A percentile compares a stretch with the other conserved stretches of the same genome.
These are phyloP conservation scores for Aquilaria yunnanensis DNA, from an alignment of 345 rosid genomes.

Conservation along the genomic window DNA sequence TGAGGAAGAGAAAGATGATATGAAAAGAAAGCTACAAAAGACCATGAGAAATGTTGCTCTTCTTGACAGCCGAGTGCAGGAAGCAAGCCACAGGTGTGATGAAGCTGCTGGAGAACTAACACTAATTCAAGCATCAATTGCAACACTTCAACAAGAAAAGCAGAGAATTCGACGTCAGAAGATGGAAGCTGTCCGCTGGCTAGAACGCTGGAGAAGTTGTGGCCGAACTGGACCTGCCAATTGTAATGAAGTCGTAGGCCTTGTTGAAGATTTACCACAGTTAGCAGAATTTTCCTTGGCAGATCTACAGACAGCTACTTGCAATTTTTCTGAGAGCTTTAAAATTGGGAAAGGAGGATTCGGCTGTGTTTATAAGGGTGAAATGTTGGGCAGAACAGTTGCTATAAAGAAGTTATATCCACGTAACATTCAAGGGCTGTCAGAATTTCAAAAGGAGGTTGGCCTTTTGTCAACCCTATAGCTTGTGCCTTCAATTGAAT, in stretches of 20 bases:
- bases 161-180: conserved; percentile 54
- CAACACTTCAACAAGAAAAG: conserved; percentile 49
- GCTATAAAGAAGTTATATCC: conserved; percentile 59
- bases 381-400: conserved; percentile 79
- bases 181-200: conserved; percentile 60
- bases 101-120: conserved; percentile 50
- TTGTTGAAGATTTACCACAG: conserved; percentile 44
- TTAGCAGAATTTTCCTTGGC: conserved; percentile 53
- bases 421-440: conserved; percentile 57
- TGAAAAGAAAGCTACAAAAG: conserved; percentile 36
- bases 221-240: conserved; percentile 38
- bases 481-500: too few species aligned
- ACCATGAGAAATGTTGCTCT: conserved; percentile 51
- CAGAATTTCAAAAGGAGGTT: conserved; percentile 71
- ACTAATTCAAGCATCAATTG: conserved; percentile 41
- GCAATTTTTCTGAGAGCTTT: conserved; percentile 74
- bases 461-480: not conserved
- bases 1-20: conserved; percentile 39
- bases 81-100: conserved; percentile 37
- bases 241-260: conserved; percentile 38
- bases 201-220: conserved; percentile 58
- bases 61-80: conserved; percentile 43
- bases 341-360: conserved; percentile 58
- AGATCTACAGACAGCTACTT: conserved; percentile 58
- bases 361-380: conserved; percentile 72